Evolutionary conservation across 202 grass and related monocot genomes (phyloP).

Genomic region (Zizania palustris): DNA sequence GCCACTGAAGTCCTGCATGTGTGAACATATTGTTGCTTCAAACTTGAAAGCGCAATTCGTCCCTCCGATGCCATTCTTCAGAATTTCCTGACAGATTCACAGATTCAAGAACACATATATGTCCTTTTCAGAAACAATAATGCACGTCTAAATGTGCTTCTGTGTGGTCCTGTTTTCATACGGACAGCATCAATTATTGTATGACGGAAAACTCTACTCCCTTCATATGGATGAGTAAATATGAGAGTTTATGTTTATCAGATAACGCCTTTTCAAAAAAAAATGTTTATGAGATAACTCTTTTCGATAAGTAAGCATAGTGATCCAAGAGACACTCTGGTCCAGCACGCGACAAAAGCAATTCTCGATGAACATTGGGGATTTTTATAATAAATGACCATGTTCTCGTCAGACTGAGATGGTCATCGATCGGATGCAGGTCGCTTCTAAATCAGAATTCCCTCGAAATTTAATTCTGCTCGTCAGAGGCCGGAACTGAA

Average conservation of each 20-base stretch:
- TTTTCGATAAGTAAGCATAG: not conserved
- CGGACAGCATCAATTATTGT: conserved; percentile 36
- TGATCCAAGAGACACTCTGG: too few relatives aligned
- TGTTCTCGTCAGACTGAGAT: too few relatives aligned
- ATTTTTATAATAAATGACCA: too few relatives aligned
- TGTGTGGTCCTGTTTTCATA: conserved; percentile 7
- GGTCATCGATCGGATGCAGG: not conserved
- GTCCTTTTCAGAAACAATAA: not conserved
- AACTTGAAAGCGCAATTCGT: conserved; percentile 35
- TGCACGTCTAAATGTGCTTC: conserved; percentile 5
- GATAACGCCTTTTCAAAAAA: too few relatives aligned
- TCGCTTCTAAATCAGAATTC: too few relatives aligned
- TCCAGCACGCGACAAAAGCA: too few relatives aligned
- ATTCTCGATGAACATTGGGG: too few relatives aligned
- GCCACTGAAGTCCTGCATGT: conserved; percentile 38
- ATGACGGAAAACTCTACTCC: not conserved
- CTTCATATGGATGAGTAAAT: not conserved
- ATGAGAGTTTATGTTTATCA: not conserved
- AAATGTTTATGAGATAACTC: not conserved
- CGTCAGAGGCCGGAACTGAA: not conserved
- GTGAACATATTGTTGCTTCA: conserved; percentile 15
- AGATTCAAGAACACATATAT: too few relatives aligned
- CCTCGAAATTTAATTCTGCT: not conserved
- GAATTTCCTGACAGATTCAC: conserved; percentile 21
- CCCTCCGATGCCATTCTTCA: not conserved